Evolutionary conservation across 208 protist genomes (phyloP), one percentile per base, ranked within the genome.

Genomic region (Angomonas deanei): DNA sequence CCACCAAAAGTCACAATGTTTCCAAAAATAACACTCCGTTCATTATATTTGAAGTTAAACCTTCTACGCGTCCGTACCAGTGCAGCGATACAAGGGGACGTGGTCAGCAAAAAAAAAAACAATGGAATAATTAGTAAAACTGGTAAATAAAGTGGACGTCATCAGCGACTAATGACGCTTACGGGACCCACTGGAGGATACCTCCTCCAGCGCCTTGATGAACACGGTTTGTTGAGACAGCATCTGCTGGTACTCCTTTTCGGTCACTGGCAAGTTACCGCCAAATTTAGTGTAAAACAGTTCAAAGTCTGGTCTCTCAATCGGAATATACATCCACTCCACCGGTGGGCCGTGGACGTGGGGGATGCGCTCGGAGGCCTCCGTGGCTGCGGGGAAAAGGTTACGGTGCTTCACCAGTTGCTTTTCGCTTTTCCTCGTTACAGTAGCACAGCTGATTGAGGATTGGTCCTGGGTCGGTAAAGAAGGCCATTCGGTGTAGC

Each of bases 361-460:
- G 30, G 71, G 74, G 55, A 78, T 53, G 27, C 71, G 49, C 23
- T 57, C 63, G 11, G 74, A 53, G 52, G 77, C 74, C 39, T 34
- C 42, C 52, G 64, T 57, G 4, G 26, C 46, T n/a, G 55, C n/a
- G n/a, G 70, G 68, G 54, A 77, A 77, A 17, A 76, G n/a, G 2
- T 30, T 53, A 19, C 31, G 55, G 33, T 70, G 63, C 52, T 32
- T 61, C 3, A 56, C 54, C 24, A 75, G 56, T 55, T 53, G 55
- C 50, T 6, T 6, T 31, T 53, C n/a, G 57, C 2, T 78, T 55
- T 26, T 38, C 67, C 26, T 64, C 71, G 0, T 39, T 66, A 66
- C 78, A 85, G 78, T 96, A 96, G 66, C 78, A 93, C 21, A 88
- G 68, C 0, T 64, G 58, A 53, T 96, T 96, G 27, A 89, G 32